Conservation (phyloP, 1,139 yeast species). For the Saccharomyces hybrid region DNA sequence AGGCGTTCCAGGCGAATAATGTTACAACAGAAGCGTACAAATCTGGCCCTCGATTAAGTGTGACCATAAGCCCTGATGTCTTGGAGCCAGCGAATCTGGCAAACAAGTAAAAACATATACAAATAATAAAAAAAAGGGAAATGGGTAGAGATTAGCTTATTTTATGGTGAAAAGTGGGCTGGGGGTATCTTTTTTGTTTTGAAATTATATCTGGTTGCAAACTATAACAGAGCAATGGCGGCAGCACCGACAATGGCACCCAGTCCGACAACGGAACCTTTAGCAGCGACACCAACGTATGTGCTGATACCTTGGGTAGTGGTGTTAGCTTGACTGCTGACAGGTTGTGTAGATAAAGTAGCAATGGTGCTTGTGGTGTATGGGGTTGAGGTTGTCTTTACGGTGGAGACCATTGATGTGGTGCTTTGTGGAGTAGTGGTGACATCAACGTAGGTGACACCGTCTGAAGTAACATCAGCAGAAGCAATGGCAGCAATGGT, state of each 20-base stretch:
- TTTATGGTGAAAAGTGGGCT: not conserved
- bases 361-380: slow-evolving; percentile 27
- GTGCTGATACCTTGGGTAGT: slow-evolving; percentile 10
- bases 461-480: slow-evolving; percentile 16
- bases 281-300: slow-evolving; percentile 13
- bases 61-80: not conserved
- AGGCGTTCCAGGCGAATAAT: not conserved
- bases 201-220: not conserved
- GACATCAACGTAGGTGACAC: slow-evolving; percentile 30
- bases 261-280: slow-evolving; percentile 10
- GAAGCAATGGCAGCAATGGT: slow-evolving; percentile 10
- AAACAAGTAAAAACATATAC: not conserved
- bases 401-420: slow-evolving; percentile 31
- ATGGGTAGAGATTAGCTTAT: not conserved
- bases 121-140: not conserved
- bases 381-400: slow-evolving; percentile 30
- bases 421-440: slow-evolving; percentile 33
- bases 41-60: not conserved
- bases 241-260: slow-evolving; percentile 16
- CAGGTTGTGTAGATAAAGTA: slow-evolving; percentile 7
- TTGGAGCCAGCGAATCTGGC: not conserved
- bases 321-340: not conserved
- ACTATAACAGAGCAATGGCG: not conserved
- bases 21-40: not conserved
- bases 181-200: not conserved